Evolutionary conservation across 192 early-diverging fungal species (phyloP).

Genomic region (Coemansia sp.): DNA sequence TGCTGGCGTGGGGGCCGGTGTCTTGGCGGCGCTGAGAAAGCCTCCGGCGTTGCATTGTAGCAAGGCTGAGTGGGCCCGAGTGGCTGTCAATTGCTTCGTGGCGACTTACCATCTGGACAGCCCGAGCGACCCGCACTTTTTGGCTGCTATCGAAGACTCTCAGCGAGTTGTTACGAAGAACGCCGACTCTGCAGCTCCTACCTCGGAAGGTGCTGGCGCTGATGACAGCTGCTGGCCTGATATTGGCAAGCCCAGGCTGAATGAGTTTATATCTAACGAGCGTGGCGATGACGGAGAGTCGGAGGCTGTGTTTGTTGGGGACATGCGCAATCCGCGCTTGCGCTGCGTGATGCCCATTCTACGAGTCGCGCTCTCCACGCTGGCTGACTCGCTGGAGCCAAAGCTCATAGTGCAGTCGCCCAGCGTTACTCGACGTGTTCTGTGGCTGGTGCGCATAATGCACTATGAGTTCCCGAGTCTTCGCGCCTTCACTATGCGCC

Average conservation of each 20-base stretch:
- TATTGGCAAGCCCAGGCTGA: not conserved
- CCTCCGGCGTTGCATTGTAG: not conserved
- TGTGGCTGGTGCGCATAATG: conserved; percentile 37
- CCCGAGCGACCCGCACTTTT: conserved; percentile 22
- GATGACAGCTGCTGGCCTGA: not conserved
- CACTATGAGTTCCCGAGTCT: conserved; percentile 26
- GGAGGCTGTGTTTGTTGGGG: conserved; percentile 1
- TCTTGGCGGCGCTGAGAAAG: not conserved
- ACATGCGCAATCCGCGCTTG: conserved; percentile 15
- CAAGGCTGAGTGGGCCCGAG: conserved; percentile 4
- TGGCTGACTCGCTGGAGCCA: conserved; percentile 31
- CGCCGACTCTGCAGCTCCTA: not conserved
- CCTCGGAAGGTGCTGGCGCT: not conserved
- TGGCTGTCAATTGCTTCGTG: conserved; percentile 21
- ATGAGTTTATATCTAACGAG: not conserved
- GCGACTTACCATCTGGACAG: conserved; percentile 11
- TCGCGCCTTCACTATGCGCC: conserved; percentile 26
- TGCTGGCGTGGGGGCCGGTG: not conserved
- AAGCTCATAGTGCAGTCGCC: conserved; percentile 32
- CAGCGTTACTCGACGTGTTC: conserved; percentile 10
- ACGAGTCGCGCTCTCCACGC: not conserved
- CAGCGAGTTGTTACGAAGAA: not conserved
- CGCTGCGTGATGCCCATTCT: conserved; percentile 25
- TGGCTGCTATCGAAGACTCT: conserved; percentile 12
- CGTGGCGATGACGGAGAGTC: not conserved